Evolutionary conservation across 371 early-diverging fungal species (phyloP), one percentile per base, ranked within the genome.

Genomic region (Mortierella sp.): DNA sequence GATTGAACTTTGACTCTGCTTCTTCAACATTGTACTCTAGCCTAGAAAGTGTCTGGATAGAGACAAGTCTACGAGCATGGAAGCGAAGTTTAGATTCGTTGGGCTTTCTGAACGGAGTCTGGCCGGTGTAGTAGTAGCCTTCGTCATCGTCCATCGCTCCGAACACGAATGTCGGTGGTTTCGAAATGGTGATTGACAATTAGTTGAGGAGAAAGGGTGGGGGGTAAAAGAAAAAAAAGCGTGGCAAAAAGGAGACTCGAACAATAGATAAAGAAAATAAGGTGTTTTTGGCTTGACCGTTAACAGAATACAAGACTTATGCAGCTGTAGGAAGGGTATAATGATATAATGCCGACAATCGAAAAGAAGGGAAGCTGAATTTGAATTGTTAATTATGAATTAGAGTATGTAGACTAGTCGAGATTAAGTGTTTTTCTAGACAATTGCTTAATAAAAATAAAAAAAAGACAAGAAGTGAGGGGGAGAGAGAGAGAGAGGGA

Each of bases 21-120:
- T 87, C 89, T 31, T 80, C 83, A 60, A 78, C 83, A 13, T 86
- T 66, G 57, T 85, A 81, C 60, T 89, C 90, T 22, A 88, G 83
- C 8, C 89, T 86, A 37, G 74, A 51, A 2, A 80, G 71, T 31
- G 80, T 80, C 63, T 88, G 88, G 56, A 88, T 85, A 4, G 85
- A 83, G 62, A 82, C 64, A 8, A 89, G 79, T 54, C 87, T 81
- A 34, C 90, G 85, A n/a, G 75, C 59, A 77, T 86, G 87, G 60
- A 72, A 89, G 2, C 70, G 83, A 3, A 42, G 42, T 31, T 68
- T 61, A 10, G 77, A 66, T 71, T 88, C 88, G 37, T 81, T 83
- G 15, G 83, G 84, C 60, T 81, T 82, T 26, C 84, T 84, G 75
- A 80, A 80, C 45, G 80, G 80, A 49, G 80, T 80, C 75, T 80